A percentile compares a stretch with the other conserved stretches of the same genome.
Conservation (phyloP, 2,329 filamentous ascomycete genomes). For the Talaromyces sp. region DNA sequence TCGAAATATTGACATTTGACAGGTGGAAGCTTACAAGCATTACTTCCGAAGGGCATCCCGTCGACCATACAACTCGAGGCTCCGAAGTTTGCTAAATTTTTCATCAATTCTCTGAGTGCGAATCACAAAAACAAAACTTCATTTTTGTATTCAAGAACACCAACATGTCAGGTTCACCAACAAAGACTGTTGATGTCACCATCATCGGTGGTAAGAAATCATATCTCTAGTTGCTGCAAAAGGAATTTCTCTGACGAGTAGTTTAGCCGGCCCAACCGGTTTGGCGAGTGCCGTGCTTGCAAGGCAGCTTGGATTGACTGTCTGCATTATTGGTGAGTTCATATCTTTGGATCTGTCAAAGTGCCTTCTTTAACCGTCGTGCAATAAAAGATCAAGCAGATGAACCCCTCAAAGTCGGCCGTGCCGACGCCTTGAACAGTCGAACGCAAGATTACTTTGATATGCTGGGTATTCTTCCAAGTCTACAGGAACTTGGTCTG, state of each 20-base stretch:
- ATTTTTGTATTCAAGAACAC: background rate
- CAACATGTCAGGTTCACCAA: background rate
- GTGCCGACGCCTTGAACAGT: conserved; percentile 15
- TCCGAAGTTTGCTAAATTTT: background rate
- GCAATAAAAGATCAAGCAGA: conserved; percentile 9
- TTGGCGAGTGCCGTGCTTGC: conserved; percentile 5
- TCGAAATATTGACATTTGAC: background rate
- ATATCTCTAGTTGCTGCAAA: background rate
- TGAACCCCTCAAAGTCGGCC: conserved; percentile 9
- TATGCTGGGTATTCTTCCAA: conserved; percentile 13
- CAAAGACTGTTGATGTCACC: conserved; percentile 1
- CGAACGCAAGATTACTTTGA: conserved; percentile 15
- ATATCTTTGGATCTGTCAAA: background rate
- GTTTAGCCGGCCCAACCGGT: conserved; percentile 2
- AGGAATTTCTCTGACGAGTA: background rate
- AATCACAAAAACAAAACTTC: background rate
- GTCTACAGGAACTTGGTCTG: conserved; percentile 10
- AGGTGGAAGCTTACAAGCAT: background rate
- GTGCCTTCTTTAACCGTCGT: background rate
- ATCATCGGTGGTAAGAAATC: conserved; percentile 11
- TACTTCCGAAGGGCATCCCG: background rate
- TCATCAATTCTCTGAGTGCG: background rate
- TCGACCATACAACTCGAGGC: background rate
- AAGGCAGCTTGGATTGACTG: conserved; percentile 8
- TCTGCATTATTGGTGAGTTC: conserved; percentile 13